phyloP scores from a whole-genome alignment of 345 rosid species.

The Toxicodendron radicans region DNA sequence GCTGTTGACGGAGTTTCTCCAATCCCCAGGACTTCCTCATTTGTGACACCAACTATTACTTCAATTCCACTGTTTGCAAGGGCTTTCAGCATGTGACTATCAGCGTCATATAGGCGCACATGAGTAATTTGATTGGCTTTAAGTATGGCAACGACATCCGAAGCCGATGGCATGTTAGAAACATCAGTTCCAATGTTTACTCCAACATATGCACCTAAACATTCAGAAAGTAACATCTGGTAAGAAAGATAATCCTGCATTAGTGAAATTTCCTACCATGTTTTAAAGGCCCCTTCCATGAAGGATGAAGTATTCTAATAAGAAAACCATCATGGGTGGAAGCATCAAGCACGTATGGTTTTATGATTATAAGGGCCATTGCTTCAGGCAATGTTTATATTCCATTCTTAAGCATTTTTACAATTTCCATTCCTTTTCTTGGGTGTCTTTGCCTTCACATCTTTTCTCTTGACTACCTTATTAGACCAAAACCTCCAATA shows the following conservation, averaged over 20 bases:
- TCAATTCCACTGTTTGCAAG: conserved; percentile 75
- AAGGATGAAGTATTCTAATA: neutral
- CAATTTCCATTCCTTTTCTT: neutral
- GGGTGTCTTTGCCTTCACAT: neutral
- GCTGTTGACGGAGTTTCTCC: conserved; percentile 81
- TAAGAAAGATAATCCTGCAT: conserved; percentile 2
- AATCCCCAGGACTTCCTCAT: conserved; percentile 74
- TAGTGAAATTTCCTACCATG: neutral
- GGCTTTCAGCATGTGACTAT: conserved; percentile 84
- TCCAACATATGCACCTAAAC: conserved; percentile 76
- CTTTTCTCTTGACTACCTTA: neutral
- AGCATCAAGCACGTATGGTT: neutral
- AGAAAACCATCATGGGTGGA: neutral
- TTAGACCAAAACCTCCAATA: neutral
- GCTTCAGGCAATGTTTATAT: neutral
- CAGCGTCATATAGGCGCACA: conserved; percentile 84
- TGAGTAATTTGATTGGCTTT: conserved; percentile 70
- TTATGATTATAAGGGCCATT: neutral
- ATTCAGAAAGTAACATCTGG: conserved; percentile 17
- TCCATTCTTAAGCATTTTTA: neutral
- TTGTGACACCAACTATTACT: conserved; percentile 80
- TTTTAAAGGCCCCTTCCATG: neutral
- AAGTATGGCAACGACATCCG: conserved; percentile 57
- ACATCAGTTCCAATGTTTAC: conserved; percentile 86
- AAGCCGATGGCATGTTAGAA: conserved; percentile 70